These are phyloP conservation scores for Cyberlindnera xylosilytica DNA, from an alignment of 805 yeast genomes.

Conservation along the genomic window DNA sequence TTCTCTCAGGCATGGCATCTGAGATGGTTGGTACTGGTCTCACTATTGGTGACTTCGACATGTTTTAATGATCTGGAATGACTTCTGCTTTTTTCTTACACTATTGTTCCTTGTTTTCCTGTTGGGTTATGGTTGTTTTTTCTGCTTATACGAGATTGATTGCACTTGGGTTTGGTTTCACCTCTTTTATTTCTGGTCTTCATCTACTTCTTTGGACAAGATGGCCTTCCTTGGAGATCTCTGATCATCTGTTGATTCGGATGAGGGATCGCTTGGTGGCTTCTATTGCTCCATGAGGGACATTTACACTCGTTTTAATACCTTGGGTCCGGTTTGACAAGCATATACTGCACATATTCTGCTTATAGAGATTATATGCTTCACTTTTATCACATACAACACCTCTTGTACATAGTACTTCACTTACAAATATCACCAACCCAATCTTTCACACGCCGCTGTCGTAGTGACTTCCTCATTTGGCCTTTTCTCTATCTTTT, in stretches of 20 bases:
- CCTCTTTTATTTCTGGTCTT: background rate
- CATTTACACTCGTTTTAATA: background rate
- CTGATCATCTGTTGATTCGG: background rate
- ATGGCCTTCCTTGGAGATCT: background rate
- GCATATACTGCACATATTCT: background rate
- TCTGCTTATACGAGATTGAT: background rate
- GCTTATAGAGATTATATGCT: background rate
- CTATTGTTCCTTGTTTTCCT: background rate
- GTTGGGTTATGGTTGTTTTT: background rate
- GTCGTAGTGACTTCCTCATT: background rate
- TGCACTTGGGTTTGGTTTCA: background rate
- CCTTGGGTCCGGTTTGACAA: background rate
- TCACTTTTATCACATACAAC: too few species aligned
- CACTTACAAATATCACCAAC: too few species aligned
- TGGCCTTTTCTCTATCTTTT: too few species aligned
- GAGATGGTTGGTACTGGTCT: conserved; percentile 32
- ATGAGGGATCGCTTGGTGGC: background rate
- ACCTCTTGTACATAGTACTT: too few species aligned
- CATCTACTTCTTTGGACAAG: background rate
- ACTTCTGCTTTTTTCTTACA: background rate
- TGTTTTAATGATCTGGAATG: conserved; percentile 6
- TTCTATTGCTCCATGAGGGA: background rate
- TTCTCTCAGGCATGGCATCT: conserved; percentile 26
- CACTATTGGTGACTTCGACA: conserved; percentile 24
- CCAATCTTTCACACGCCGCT: too few species aligned